Evolutionary conservation across 1,284 basidiomycete species (phyloP).

Genomic region (Trichosporon asahii): DNA sequence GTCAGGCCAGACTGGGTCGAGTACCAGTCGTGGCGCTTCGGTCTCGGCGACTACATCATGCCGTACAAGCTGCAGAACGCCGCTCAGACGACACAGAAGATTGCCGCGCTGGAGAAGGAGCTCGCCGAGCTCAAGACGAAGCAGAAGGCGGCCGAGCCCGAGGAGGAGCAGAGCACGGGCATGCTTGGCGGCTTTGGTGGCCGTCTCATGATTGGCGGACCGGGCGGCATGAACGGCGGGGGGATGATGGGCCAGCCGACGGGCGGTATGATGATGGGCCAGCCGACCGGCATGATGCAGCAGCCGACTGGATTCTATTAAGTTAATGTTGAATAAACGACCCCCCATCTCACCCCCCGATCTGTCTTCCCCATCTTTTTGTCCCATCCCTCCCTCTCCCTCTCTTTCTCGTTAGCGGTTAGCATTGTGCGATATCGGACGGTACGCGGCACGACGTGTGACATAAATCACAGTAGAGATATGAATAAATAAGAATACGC

Average conservation of each 20-base stretch:
- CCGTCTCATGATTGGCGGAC: conserved; percentile 49
- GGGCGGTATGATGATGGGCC: conserved; percentile 20
- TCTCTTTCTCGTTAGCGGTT: not conserved
- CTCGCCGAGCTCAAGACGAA: conserved; percentile 48
- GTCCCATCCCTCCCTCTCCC: not conserved
- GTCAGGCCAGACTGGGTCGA: conserved; percentile 86
- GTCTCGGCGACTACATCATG: conserved; percentile 92
- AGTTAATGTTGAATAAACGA: not conserved
- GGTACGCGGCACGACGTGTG: not conserved
- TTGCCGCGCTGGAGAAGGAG: conserved; percentile 49
- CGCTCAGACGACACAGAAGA: conserved; percentile 57
- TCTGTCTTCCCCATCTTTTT: not conserved
- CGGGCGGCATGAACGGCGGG: conserved; percentile 17
- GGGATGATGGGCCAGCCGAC: conserved; percentile 17
- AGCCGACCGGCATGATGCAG: conserved; percentile 31
- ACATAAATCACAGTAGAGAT: conserved; percentile 8
- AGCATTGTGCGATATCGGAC: conserved; percentile 10
- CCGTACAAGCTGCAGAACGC: conserved; percentile 77
- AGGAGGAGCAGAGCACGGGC: conserved; percentile 32
- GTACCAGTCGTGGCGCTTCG: conserved; percentile 90
- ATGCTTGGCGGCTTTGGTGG: conserved; percentile 48
- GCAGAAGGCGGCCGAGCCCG: conserved; percentile 34
- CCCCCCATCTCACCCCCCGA: not conserved
- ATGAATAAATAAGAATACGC: conserved; percentile 10
- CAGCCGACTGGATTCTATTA: conserved; percentile 52